Base-by-base conservation (phyloP, 2,329 filamentous ascomycete genomes). In the Colletotrichum lindemuthianum region DNA sequence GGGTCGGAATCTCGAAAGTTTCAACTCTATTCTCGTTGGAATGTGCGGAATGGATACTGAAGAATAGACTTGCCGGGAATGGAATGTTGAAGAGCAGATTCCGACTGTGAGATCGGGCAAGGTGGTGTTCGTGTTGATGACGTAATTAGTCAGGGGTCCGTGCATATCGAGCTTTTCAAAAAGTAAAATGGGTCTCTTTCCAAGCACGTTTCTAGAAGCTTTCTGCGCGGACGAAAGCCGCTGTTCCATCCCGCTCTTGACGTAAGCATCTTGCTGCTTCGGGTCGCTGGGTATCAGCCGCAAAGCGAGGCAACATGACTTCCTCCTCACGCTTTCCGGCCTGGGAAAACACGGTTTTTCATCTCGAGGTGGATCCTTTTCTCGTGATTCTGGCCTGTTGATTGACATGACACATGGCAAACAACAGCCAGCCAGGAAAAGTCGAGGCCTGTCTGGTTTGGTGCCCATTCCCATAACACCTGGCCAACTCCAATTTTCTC, bases 171-270 rank as follows among this genome's bases (percentile, higher is more conserved):
- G 24, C 24, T 24, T 24, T 24, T 24, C 24, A 24, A 3, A 24
- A 24, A 24, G 24, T 24, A 24, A 24, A 1, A 4, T 5, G 24
- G 24, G 24, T 24, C 24, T 24, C 24, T 24, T 24, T 24, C 24
- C 24, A 24, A 24, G 24, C 40, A 65, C 57, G 57, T 61, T 60
- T 65, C 58, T 57, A 56, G 41, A 65, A 65, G 45, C 58, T 52
- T 60, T 39, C 39, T n/a, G n/a, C 32, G 41, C 44, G 48, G 52
- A 43, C 37, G 32, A 50, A 37, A 44, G 36, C 61, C 49, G 60
- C 60, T n/a, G 54, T 55, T n/a, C n/a, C 56, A 41, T 36, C 9
- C 37, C 37, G 13, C 37, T 40, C 37, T 40, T 64, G 56, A 60
- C 49, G 49, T 54, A 60, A 53, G 55, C 43, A 45, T 45, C 32